A percentile compares a stretch with the other conserved stretches of the same genome.
phyloP scores from a whole-genome alignment of 2,329 filamentous ascomycete genomes.

The Fusarium robinianum region DNA sequence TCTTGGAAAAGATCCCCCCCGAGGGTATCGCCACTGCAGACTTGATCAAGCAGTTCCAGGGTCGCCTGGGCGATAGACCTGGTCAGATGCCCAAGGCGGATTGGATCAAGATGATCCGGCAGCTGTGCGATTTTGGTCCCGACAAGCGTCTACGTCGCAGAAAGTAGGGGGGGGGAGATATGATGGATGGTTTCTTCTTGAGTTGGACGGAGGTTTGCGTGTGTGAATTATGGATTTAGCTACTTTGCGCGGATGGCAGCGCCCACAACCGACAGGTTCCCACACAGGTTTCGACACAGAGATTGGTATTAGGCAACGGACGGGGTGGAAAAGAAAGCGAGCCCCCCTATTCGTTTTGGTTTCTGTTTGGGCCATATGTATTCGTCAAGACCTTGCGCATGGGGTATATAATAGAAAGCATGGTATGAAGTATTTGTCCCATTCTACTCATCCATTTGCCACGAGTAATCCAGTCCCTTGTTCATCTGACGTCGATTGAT shows the following conservation, averaged over 20 bases:
- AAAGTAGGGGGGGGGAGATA: conserved; percentile 32
- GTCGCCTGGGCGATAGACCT: conserved; percentile 56
- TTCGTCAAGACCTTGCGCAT: too few species aligned
- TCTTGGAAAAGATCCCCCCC: conserved; percentile 57
- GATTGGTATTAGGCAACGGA: too few species aligned
- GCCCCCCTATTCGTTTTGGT: too few species aligned
- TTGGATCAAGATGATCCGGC: conserved; percentile 64
- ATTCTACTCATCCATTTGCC: conserved; percentile 89
- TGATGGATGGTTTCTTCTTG: conserved; percentile 10
- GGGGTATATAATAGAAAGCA: conserved; percentile 33
- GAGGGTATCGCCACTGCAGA: conserved; percentile 59
- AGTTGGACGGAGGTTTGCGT: background rate
- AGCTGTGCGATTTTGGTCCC: conserved; percentile 55
- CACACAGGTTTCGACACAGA: too few species aligned
- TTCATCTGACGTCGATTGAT: conserved; percentile 77
- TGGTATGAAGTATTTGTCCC: conserved; percentile 9
- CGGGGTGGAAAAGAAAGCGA: conserved; percentile 3
- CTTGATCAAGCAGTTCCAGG: conserved; percentile 59
- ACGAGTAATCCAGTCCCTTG: conserved; percentile 83
- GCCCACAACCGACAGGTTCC: too few species aligned
- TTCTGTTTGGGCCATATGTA: too few species aligned
- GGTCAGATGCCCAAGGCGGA: conserved; percentile 57
- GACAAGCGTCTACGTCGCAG: conserved; percentile 58
- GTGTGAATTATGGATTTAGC: too few species aligned
- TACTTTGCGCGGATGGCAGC: too few species aligned